Evolutionary conservation across 306 rosid species (phyloP).

Genomic region (Inga oerstediana): DNA sequence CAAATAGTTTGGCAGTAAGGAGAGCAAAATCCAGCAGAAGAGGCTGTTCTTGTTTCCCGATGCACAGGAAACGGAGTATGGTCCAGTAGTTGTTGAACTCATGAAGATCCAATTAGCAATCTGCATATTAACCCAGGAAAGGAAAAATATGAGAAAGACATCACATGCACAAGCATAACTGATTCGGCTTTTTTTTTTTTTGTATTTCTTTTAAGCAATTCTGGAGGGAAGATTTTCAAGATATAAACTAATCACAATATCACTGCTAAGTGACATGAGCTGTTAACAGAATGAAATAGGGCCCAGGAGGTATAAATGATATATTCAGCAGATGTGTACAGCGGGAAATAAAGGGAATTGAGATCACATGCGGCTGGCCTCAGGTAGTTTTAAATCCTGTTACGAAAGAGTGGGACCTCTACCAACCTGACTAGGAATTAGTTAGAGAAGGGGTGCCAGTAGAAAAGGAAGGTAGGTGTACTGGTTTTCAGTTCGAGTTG

Average conservation of each 20-base stretch:
- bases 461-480: neutral
- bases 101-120: slow-evolving; percentile 84
- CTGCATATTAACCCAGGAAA: slow-evolving; percentile 44
- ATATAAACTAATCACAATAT: slow-evolving; percentile 23
- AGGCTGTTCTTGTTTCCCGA: slow-evolving; percentile 91
- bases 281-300: neutral
- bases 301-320: neutral
- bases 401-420: neutral
- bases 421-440: neutral
- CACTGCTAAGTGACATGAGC: slow-evolving; percentile 4
- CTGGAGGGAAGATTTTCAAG: neutral
- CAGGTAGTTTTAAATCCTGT: neutral
- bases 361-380: neutral
- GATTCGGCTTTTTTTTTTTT: neutral
- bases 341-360: neutral
- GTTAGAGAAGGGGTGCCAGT: neutral
- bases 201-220: neutral
- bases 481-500: neutral
- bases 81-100: slow-evolving; percentile 85
- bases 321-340: neutral
- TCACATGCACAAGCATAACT: slow-evolving; percentile 6
- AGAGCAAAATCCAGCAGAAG: slow-evolving; percentile 79
- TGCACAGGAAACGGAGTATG: slow-evolving; percentile 85
- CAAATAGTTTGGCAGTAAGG: slow-evolving; percentile 79
- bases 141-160: slow-evolving; percentile 7